Evolutionary conservation across 192 early-diverging fungal species (phyloP), one percentile per base, ranked within the genome.

Genomic region (Backusella psychrophila): DNA sequence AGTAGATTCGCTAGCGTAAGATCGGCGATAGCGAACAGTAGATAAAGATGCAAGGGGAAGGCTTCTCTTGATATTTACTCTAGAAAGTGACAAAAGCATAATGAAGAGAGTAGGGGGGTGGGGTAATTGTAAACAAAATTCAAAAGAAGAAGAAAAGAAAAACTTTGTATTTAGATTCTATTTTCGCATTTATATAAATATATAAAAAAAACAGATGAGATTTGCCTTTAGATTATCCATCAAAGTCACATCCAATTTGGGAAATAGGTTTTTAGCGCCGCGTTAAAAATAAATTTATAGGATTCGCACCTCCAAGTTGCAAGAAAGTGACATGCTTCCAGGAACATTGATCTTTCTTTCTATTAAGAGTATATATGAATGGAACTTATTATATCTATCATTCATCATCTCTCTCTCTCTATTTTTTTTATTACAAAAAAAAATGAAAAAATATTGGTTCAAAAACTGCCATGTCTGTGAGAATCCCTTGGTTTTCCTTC

Each of bases 1-100:
- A 9, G 66, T 72, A 23, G 49, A 49, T 36, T 81, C 80, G 21
- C 53, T 41, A 15, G 72, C 72, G 46, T 71, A 71, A 33, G 41
- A 44, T 31, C 70, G 39, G 26, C 41, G 70, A 33, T 71, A 71
- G n/a, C n/a, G 68, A 31, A 41, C 36, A 29, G 26, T 29, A 6
- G 70, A 46, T 31, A 44, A 44, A 34, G 42, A 21, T 17, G 42
- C 26, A 12, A 36, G 70, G 5, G 39, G 41, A 46, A 41, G 31
- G 5, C 29, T 49, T 71, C 70, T 44, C 9, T 49, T 42, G 9
- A 71, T 11, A 6, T 71, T 44, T 12, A 23, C n/a, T 46, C 70
- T 36, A 17, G 70, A 49, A 49, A 71, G 29, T 33, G 70, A 71
- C 17, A 71, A 49, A 71, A 71, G 29, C 70, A 71, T 71, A 21